These are phyloP conservation scores for Rhynchosporium secalis DNA, from an alignment of 2,329 filamentous ascomycete genomes.

Conservation along the genomic window DNA sequence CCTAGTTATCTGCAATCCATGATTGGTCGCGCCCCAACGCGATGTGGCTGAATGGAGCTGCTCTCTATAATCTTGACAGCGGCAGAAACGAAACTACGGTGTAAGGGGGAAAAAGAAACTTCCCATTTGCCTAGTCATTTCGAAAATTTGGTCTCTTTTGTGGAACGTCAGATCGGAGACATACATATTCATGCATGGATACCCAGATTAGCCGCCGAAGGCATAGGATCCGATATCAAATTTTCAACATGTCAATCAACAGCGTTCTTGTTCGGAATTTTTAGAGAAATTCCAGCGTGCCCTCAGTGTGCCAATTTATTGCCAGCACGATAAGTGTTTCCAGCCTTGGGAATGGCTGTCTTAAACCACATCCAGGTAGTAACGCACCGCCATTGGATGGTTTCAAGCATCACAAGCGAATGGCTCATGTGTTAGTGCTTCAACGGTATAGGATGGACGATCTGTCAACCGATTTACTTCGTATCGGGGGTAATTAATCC, in stretches of 20 bases:
- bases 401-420: background rate
- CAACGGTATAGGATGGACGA: constrained; percentile 5
- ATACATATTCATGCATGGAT: constrained; percentile 8
- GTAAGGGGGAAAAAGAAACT: background rate
- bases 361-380: constrained; percentile 1
- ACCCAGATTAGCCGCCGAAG: background rate
- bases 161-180: background rate
- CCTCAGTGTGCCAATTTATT: background rate
- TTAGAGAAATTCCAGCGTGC: too few species aligned
- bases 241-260: background rate
- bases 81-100: background rate
- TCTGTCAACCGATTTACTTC: constrained; percentile 4
- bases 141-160: background rate
- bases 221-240: too few species aligned
- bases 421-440: constrained; percentile 1
- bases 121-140: background rate
- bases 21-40: background rate
- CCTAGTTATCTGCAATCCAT: background rate
- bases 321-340: background rate
- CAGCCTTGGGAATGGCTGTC: background rate
- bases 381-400: constrained; percentile 5
- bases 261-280: background rate
- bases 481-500: too few species aligned
- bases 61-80: background rate
- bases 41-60: background rate